These are phyloP conservation scores for Nemania diffusa DNA, from an alignment of 2,329 filamentous ascomycete species.

Conservation along the genomic window DNA sequence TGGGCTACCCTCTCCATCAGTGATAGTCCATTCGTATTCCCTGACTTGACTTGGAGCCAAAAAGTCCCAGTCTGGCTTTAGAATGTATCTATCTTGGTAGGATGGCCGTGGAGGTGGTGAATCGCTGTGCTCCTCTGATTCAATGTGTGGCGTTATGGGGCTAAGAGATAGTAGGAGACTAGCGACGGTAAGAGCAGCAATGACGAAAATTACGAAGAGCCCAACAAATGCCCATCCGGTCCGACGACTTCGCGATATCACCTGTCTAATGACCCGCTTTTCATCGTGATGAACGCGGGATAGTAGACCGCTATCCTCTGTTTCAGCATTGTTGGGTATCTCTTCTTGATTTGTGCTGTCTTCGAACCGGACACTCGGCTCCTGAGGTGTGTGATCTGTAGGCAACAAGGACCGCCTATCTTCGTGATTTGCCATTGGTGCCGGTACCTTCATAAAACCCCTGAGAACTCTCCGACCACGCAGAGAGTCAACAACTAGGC, in stretches of 20 bases:
- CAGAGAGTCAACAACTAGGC: not conserved
- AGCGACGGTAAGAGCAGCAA: slow-evolving; percentile 26
- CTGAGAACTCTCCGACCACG: not conserved
- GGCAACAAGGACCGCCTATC: slow-evolving; percentile 3
- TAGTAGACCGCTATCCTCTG: slow-evolving; percentile 12
- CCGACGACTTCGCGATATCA: not conserved
- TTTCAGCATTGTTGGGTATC: not conserved
- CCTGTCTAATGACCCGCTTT: not conserved
- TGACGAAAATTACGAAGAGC: slow-evolving; percentile 17
- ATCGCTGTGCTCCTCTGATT: slow-evolving; percentile 9
- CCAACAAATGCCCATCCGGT: slow-evolving; percentile 25
- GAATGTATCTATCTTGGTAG: slow-evolving; percentile 61
- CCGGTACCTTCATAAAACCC: not conserved
- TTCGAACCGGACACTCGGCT: not conserved
- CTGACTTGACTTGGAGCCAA: slow-evolving; percentile 60
- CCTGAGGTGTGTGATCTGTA: not conserved
- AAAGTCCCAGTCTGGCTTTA: slow-evolving; percentile 67
- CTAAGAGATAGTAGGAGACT: slow-evolving; percentile 33
- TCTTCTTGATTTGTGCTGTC: not conserved
- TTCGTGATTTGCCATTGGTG: slow-evolving; percentile 20
- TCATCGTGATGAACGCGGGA: slow-evolving; percentile 11
- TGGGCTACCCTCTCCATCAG: slow-evolving; percentile 67
- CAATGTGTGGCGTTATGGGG: slow-evolving; percentile 5
- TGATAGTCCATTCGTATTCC: slow-evolving; percentile 70
- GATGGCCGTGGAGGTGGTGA: slow-evolving; percentile 15